Percentiles rank a stretch among this genome's conserved stretches.
These are phyloP conservation scores for Cupressus sempervirens DNA, from an alignment of 75 land plant genomes.

Conservation along the genomic window DNA sequence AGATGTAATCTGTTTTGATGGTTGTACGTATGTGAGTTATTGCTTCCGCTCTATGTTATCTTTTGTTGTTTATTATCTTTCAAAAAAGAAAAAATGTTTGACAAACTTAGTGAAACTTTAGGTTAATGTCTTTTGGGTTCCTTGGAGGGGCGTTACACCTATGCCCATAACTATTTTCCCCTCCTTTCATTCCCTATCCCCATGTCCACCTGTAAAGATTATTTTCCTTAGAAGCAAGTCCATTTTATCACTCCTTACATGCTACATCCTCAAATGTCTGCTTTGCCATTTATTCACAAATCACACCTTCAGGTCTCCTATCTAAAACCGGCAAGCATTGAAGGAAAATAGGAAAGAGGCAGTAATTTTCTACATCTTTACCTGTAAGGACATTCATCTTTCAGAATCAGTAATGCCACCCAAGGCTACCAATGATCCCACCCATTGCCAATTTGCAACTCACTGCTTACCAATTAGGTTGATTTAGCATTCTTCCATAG, in stretches of 20 bases:
- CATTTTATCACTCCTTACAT: background rate
- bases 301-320: background rate
- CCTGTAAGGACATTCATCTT: background rate
- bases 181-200: background rate
- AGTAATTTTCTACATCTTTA: background rate
- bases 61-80: too few relatives aligned
- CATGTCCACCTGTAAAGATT: background rate
- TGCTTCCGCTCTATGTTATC: too few relatives aligned
- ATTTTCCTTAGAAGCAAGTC: background rate
- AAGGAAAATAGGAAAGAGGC: background rate
- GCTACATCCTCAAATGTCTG: background rate
- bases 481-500: background rate
- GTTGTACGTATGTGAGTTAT: too few relatives aligned
- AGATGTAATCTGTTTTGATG: too few relatives aligned
- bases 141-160: too few relatives aligned
- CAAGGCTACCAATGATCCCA: background rate
- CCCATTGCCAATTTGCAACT: background rate
- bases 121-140: too few relatives aligned
- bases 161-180: background rate
- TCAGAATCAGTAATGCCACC: background rate
- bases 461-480: background rate
- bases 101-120: too few relatives aligned
- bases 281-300: background rate
- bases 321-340: background rate
- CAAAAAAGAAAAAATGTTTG: too few relatives aligned